These are phyloP conservation scores for Exophiala oligosperma DNA, from an alignment of 2,329 filamentous ascomycete species.

Conservation along the genomic window DNA sequence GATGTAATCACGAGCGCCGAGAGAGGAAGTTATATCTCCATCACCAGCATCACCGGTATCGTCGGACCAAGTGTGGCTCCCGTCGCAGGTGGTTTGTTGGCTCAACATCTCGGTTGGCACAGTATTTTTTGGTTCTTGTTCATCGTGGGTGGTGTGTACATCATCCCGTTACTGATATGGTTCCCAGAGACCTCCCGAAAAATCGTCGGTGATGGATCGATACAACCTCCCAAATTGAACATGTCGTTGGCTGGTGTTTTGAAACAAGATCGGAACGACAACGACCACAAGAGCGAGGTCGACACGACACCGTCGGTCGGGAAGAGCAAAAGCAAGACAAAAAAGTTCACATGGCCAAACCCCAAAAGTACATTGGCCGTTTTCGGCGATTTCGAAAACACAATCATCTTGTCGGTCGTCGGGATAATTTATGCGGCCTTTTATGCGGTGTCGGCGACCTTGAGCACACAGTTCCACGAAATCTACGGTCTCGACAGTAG, in stretches of 20 bases:
- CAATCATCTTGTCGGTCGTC: constrained; percentile 53
- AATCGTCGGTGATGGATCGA: constrained; percentile 40
- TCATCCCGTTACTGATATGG: constrained; percentile 30
- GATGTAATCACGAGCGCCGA: constrained; percentile 43
- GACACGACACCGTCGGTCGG: too few species aligned
- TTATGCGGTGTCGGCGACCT: constrained; percentile 43
- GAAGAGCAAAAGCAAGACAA: neutral
- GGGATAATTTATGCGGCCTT: constrained; percentile 52
- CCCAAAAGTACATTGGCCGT: constrained; percentile 41
- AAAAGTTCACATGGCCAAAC: neutral
- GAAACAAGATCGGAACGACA: constrained; percentile 1
- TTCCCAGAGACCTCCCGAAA: constrained; percentile 39
- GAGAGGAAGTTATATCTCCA: constrained; percentile 44
- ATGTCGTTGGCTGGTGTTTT: constrained; percentile 30
- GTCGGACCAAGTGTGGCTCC: constrained; percentile 51
- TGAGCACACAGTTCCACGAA: constrained; percentile 36
- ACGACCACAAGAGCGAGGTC: neutral
- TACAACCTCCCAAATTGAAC: constrained; percentile 37
- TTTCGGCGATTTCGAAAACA: constrained; percentile 43
- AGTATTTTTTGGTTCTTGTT: constrained; percentile 56
- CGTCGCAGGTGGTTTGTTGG: constrained; percentile 50
- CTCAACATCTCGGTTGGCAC: constrained; percentile 51
- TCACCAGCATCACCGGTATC: constrained; percentile 31
- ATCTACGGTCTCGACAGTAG: constrained; percentile 50
- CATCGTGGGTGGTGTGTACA: constrained; percentile 43